Base-by-base conservation (phyloP, 2,329 filamentous ascomycete genomes). In the Phyllosticta capitalensis region DNA sequence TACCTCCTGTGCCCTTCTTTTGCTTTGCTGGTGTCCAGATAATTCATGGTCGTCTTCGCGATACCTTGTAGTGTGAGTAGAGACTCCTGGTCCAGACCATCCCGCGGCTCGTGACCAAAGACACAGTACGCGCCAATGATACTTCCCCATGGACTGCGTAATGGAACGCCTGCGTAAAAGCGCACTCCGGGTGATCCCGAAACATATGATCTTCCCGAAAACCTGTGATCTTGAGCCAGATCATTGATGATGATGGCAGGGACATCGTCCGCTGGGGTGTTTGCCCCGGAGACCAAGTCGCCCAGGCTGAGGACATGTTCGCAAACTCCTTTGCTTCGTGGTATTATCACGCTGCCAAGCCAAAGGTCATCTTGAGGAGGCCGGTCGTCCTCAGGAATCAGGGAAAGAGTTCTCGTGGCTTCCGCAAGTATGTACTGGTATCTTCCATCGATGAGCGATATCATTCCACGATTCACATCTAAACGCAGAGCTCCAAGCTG, bases 371-470 rank as follows among this genome's bases (percentile, higher is more conserved):
- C 71, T 0, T 68, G 65, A 3, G 61, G 59, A 12, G 65, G 64
- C 52, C 67, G 65, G 1, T 69, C 63, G 51, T 67, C 64, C 10
- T 67, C 68, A 12, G 65, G 58, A n/a, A 68, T 62, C 2, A 71
- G 56, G 0, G 68, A 70, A 10, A 69, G 55, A 2, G 69, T 69
- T 21, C 63, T 63, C 9, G 70, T 73, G 17, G 69, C 70, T 61
- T 72, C 71, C 9, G 71, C 71, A 2, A 74, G 65, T 45, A 72
- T 68, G 59, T 69, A 72, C 63, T 69, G 70, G 62, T 71, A 66
- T 45, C 63, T 66, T n/a, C 71, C 65, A 61, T 74, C 72, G 64
- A 74, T 72, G 63, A 74, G 70, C 61, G 71, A 73, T 20, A 74
- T 70, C 24, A 73, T 62, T 54, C 71, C 72, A 45, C 72, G 65